phyloP scores from a whole-genome alignment of 2,329 filamentous ascomycete genomes.

The Epicoccum sorghinum region DNA sequence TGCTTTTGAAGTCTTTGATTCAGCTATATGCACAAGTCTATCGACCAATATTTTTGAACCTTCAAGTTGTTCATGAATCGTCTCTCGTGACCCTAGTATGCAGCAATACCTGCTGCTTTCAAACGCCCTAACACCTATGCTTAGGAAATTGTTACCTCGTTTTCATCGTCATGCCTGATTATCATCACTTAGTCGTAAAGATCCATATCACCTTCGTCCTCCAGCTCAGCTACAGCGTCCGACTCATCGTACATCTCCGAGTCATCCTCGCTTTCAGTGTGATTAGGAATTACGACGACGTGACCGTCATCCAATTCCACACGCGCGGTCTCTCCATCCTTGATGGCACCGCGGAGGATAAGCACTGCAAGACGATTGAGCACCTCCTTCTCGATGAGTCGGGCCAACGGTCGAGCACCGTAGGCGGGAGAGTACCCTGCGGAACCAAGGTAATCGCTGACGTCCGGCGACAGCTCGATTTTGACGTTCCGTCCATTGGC shows the following conservation, averaged over 20 bases:
- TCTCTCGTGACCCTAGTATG: constrained; percentile 2
- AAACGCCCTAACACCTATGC: constrained; percentile 20
- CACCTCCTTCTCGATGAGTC: constrained; percentile 96
- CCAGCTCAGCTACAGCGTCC: constrained; percentile 73
- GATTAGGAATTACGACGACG: constrained; percentile 83
- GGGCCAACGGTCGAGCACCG: constrained; percentile 83
- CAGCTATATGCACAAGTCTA: background rate
- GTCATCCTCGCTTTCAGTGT: constrained; percentile 72
- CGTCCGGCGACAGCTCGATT: constrained; percentile 83
- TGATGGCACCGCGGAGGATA: constrained; percentile 82
- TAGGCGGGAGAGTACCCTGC: constrained; percentile 96
- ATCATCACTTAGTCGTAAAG: constrained; percentile 65
- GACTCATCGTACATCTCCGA: constrained; percentile 77
- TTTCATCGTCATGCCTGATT: background rate
- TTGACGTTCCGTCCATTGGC: constrained; percentile 82
- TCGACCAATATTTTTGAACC: background rate
- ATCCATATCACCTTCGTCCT: constrained; percentile 63
- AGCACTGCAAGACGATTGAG: constrained; percentile 91
- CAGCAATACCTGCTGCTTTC: background rate
- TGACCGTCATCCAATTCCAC: constrained; percentile 81
- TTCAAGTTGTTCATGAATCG: background rate
- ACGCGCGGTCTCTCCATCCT: constrained; percentile 81
- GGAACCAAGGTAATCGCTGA: constrained; percentile 89
- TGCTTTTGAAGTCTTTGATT: background rate
- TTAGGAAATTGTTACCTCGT: background rate